Base-by-base conservation (phyloP, 306 rosid species). In the Ochetophila trinervis region DNA sequence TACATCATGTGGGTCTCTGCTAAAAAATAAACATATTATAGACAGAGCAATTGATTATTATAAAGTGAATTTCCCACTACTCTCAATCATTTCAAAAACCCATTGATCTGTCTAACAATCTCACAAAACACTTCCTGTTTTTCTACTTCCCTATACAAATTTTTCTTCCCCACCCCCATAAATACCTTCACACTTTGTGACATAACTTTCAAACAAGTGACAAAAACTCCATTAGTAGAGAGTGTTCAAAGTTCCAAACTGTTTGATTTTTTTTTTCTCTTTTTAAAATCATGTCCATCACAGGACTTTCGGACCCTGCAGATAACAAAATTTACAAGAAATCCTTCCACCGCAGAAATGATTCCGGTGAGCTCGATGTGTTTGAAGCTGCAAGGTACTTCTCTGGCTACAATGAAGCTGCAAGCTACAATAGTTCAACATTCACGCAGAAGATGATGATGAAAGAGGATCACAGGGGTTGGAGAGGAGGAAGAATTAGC, bases 371-470 rank as follows among this genome's bases (percentile, higher is more conserved):
- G 76, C 89, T 89, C 23, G 91, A 89, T 22, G 98, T 90, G 53
- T 93, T 93, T 56, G 97, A 90, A 71, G 99, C 99, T 4, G 77
- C 97, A 50, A 74, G 87, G 62, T 93, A 93, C 56, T 93, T 93
- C 90, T 93, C 98, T 5, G 97, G 86, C 4, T 93, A 84, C 85
- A 84, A 83, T 35, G 95, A 87, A 75, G 79, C 78, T 60, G 56
- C 80, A 10, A 77, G 77, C 53, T 66, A 66, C 49, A 73, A 60
- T 24, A 48, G 47, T 32, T 42, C 85, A 16, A 55, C 64, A 50
- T 84, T 68, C 61, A 63, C 88, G 34, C 87, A 74, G 58, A 89
- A 76, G 78, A 73, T 76, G 48, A 64, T 63, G 71, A 87, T 78
- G 71, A 85, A 89, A 64, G 96, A 85, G 75, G 78, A 48, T 50